Evolutionary conservation across 331 rosid genomes (phyloP).

Genomic region (Saraca asoca): DNA sequence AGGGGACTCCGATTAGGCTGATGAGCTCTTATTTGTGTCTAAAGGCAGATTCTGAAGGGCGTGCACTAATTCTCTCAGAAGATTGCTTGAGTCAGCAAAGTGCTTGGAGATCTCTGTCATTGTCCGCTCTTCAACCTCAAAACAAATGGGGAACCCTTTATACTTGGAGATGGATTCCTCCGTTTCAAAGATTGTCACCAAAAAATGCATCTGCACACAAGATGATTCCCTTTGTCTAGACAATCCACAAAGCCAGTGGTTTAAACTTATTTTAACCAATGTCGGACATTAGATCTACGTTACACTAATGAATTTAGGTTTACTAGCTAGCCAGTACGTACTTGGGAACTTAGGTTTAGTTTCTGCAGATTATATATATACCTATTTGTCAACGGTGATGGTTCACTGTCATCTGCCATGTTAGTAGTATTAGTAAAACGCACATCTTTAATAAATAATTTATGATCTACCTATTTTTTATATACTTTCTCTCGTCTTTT

Average conservation of each 20-base stretch:
- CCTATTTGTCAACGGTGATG: too few relatives aligned
- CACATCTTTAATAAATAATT: too few relatives aligned
- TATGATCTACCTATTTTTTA: too few relatives aligned
- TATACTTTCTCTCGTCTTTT: too few relatives aligned
- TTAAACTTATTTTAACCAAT: constrained; percentile 37
- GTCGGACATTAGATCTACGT: neutral
- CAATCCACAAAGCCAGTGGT: constrained; percentile 40
- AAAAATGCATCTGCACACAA: constrained; percentile 37
- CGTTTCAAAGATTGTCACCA: constrained; percentile 33
- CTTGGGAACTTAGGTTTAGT: neutral
- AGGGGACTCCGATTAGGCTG: constrained; percentile 36
- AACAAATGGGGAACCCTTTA: constrained; percentile 1
- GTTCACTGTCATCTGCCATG: too few relatives aligned
- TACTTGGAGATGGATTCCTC: constrained; percentile 31
- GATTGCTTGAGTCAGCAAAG: constrained; percentile 37
- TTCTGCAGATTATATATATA: too few relatives aligned
- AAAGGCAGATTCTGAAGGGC: constrained; percentile 37
- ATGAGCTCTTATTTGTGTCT: constrained; percentile 27
- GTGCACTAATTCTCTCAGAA: constrained; percentile 27
- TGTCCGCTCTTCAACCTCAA: constrained; percentile 36
- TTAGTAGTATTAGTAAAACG: too few relatives aligned
- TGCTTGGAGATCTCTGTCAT: constrained; percentile 37
- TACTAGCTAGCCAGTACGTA: neutral
- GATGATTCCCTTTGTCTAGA: constrained; percentile 36
- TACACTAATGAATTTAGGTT: constrained; percentile 7